Evolutionary conservation across 305 asterid genomes (phyloP).

Genomic region (Plantago rigida): DNA sequence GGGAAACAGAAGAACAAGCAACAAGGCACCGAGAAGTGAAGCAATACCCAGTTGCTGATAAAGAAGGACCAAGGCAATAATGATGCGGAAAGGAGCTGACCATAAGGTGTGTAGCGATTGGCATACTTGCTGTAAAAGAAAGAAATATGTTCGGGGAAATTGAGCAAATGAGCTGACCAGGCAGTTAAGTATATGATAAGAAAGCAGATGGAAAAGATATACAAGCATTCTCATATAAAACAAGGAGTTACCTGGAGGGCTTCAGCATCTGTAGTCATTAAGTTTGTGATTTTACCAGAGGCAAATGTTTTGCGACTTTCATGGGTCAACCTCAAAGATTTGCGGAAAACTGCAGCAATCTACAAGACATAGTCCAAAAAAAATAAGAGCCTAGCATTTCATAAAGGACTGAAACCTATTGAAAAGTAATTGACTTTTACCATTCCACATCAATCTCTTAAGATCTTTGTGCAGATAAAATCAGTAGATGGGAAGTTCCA

Average conservation of each 20-base stretch:
- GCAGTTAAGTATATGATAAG: conserved; percentile 7
- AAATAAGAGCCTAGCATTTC: conserved; percentile 3
- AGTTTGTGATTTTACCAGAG: conserved; percentile 80
- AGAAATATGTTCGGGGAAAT: conserved; percentile 18
- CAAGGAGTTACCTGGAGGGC: conserved; percentile 67
- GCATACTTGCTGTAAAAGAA: conserved; percentile 75
- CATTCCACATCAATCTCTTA: too few relatives aligned
- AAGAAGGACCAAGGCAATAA: conserved; percentile 68
- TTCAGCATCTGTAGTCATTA: conserved; percentile 95
- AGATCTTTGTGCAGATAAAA: too few relatives aligned
- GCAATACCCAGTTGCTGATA: conserved; percentile 86
- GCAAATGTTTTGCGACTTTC: conserved; percentile 82
- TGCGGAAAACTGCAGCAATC: conserved; percentile 93
- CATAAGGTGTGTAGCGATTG: conserved; percentile 85
- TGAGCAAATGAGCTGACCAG: conserved; percentile 7
- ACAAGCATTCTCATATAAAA: conserved; percentile 6
- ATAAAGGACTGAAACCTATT: conserved; percentile 11
- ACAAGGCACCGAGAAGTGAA: conserved; percentile 74
- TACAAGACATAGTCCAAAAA: conserved; percentile 33
- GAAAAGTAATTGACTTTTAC: not conserved
- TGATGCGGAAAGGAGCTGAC: conserved; percentile 92
- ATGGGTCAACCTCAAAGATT: conserved; percentile 78
- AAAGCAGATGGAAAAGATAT: conserved; percentile 9
- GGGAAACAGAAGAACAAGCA: conserved; percentile 74
- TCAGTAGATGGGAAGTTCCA: too few relatives aligned